Evolutionary conservation across 179 eudicot species (phyloP), one percentile per base, ranked within the genome.

Genomic region (Spergularia azorica): DNA sequence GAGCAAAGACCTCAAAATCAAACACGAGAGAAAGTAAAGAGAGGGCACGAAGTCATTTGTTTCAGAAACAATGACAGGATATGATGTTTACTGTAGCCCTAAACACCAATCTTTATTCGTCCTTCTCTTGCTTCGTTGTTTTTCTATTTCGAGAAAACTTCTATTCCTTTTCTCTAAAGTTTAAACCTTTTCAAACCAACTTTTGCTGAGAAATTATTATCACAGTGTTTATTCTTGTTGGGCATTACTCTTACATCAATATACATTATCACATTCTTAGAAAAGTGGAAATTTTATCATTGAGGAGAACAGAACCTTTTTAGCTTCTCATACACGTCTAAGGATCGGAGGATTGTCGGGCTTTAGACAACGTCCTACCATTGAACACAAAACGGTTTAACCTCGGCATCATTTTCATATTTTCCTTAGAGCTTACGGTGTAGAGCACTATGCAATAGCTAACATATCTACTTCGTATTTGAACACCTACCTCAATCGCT

Each of bases 181-280:
- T 5, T 54, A 54, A 70, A 18, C 55, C 16, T n/a, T 36, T 36
- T 36, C 39, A 36, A 71, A 55, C 75, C 64, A 56, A 71, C 64
- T 71, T 71, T 71, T 71, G 74, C 52, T 16, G 9, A n/a, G 16
- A 38, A 71, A 71, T 71, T 71, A 56, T 15, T 71, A 13, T 56
- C 41, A 3, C 15, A 69, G 9, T 51, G 26, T 11, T 26, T 8
- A 5, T 15, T 12, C 60, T 55, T 16, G 0, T 1, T 55, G 11
- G 13, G 12, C 14, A 32, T 1, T 5, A 15, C 38, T 21, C 26
- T 32, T 56, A 52, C n/a, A 20, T 26, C 12, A 11, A 15, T 43
- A 21, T 26, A 67, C 32, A 46, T 67, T 14, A 38, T 38, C 16
- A 7, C 14, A 46, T 43, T 43, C 39, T 36, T 36, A 36, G 39